Conservation (phyloP, 2,329 filamentous ascomycete genomes). For the Cladosporium sp. region DNA sequence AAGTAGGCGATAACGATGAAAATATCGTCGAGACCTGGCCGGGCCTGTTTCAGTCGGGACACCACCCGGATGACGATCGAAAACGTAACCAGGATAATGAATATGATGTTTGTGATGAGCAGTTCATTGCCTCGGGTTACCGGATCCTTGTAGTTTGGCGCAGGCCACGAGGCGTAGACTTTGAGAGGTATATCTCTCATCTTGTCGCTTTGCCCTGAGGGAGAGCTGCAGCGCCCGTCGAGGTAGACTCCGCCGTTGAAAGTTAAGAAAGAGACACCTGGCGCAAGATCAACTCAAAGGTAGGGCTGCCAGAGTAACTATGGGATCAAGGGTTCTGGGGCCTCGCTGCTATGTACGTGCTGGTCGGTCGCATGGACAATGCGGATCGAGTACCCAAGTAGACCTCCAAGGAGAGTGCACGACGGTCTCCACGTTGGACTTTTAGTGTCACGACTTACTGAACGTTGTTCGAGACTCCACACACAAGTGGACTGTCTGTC, state of each 20-base stretch:
- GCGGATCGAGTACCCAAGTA: neutral
- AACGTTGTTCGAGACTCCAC: neutral
- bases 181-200: slow-evolving; percentile 26
- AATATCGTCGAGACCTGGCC: slow-evolving; percentile 46
- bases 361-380: neutral
- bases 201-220: neutral
- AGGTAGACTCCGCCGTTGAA: neutral
- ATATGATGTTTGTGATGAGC: slow-evolving; percentile 42
- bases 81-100: slow-evolving; percentile 40
- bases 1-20: slow-evolving; percentile 45
- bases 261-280: neutral
- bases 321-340: slow-evolving; percentile 4
- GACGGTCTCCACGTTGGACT: neutral
- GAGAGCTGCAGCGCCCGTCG: neutral
- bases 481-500: neutral
- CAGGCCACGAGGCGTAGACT: slow-evolving; percentile 41
- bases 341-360: neutral
- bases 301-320: neutral
- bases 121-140: slow-evolving; percentile 42
- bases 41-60: slow-evolving; percentile 42
- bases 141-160: slow-evolving; percentile 45
- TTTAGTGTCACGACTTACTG: neutral
- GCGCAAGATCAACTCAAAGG: neutral
- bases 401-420: neutral
- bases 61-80: slow-evolving; percentile 43